Percentiles rank a stretch among this genome's conserved stretches.
Evolutionary conservation across 805 yeast species (phyloP).

Genomic region (Brettanomyces sp.): DNA sequence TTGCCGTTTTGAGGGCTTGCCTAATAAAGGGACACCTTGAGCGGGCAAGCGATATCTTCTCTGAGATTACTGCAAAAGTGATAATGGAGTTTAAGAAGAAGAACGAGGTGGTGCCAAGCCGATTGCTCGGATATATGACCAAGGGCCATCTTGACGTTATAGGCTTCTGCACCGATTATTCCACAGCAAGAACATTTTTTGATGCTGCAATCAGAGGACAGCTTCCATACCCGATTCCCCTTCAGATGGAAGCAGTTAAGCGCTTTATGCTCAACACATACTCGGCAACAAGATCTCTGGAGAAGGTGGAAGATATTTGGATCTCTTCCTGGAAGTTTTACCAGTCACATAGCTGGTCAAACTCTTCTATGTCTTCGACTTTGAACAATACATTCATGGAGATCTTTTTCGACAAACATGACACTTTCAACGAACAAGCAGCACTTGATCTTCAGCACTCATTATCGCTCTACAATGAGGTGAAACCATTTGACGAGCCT

Average conservation of each 20-base stretch:
- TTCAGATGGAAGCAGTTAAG: slow-evolving; percentile 66
- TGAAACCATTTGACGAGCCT: slow-evolving; percentile 65
- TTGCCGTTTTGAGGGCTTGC: slow-evolving; percentile 68
- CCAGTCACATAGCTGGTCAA: slow-evolving; percentile 35
- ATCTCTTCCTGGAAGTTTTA: slow-evolving; percentile 46
- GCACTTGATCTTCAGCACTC: slow-evolving; percentile 45
- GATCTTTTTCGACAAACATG: slow-evolving; percentile 56
- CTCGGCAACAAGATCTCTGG: slow-evolving; percentile 44
- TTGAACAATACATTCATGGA: slow-evolving; percentile 60
- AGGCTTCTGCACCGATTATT: slow-evolving; percentile 63
- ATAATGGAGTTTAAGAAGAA: slow-evolving; percentile 22
- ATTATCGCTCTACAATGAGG: slow-evolving; percentile 44
- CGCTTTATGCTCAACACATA: slow-evolving; percentile 55
- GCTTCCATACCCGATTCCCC: slow-evolving; percentile 61
- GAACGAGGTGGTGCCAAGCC: slow-evolving; percentile 15
- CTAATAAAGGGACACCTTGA: slow-evolving; percentile 52
- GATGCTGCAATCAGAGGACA: slow-evolving; percentile 57
- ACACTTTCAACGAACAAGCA: slow-evolving; percentile 43
- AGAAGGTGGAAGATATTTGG: slow-evolving; percentile 54
- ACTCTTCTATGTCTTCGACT: slow-evolving; percentile 62
- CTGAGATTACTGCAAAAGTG: slow-evolving; percentile 43
- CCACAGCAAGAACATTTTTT: slow-evolving; percentile 64
- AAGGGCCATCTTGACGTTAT: slow-evolving; percentile 72
- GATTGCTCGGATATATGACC: slow-evolving; percentile 43
- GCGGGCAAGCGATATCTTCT: slow-evolving; percentile 55